Evolutionary conservation across 176 grass and related monocot genomes (phyloP), one percentile per base, ranked within the genome.

Genomic region (Miscanthus lutarioriparius): DNA sequence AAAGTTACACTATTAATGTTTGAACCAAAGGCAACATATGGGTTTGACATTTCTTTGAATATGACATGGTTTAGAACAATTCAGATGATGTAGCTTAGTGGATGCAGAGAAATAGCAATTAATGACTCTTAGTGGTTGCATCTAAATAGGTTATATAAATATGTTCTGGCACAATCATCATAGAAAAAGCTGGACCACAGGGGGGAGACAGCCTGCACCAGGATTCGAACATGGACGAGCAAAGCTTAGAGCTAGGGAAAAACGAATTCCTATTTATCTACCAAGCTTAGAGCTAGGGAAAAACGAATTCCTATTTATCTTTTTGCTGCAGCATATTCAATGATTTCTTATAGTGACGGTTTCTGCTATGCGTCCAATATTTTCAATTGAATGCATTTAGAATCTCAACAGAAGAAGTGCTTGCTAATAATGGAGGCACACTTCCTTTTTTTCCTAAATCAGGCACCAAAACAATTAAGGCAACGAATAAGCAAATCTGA

Each of bases 401-500:
- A 66, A 86, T 73, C 63, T 83, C 28, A 67, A 58, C 45, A 68
- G 56, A 68, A 43, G 2, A 10, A 47, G 26, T 5, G 70, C 2
- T 48, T 28, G 54, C 74, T 78, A 86, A 72, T 16, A 78, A 78
- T 74, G 40, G 79, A 78, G 12, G 43, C 72, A 30, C 11, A 22
- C 68, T 39, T 44, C 14, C 23, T 75, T 78, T 30, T 30, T 87
- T 67, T 11, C 39, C 35, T 10, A 41, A 81, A 89, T 66, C 65
- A 10, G 64, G 25, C 25, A 71, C 26, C 4, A 59, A 74, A 86
- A 23, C 44, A 23, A 83, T 5, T 16, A 23, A 47, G 66, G 54
- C 15, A 39, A 38, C 5, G 73, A 86, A n/a, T 7, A 89, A 76
- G 64, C 14, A 67, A 77, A 89, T 76, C 65, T 77, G 49, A 54